Evolutionary conservation across 345 rosid genomes (phyloP).

Genomic region (Viola odorata): DNA sequence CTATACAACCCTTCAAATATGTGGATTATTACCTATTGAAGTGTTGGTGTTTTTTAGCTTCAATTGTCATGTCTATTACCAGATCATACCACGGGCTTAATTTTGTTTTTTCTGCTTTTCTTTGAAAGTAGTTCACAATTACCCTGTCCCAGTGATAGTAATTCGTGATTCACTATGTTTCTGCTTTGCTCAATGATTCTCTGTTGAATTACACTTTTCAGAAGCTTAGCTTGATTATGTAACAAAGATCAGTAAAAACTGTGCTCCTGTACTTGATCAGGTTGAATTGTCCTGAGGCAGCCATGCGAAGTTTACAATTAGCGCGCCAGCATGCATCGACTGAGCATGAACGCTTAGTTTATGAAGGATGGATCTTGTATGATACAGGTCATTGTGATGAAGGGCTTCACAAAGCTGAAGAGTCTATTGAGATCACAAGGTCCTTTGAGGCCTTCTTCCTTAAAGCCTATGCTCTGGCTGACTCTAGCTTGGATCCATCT

Average conservation of each 20-base stretch:
- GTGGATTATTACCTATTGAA: too few species aligned
- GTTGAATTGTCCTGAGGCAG: constrained; percentile 94
- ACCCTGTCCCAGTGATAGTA: too few species aligned
- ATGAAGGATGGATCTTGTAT: constrained; percentile 97
- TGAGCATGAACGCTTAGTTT: constrained; percentile 85
- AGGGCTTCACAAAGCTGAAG: constrained; percentile 88
- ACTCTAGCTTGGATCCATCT: constrained; percentile 78
- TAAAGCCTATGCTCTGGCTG: constrained; percentile 97
- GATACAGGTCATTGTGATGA: constrained; percentile 95
- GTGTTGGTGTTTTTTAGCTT: too few species aligned
- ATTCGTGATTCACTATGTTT: background rate
- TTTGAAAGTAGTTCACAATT: too few species aligned
- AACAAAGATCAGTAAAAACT: background rate
- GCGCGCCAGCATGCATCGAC: constrained; percentile 84
- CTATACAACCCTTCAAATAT: too few species aligned
- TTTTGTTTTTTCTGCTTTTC: too few species aligned
- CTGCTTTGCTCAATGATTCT: background rate
- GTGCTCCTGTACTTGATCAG: constrained; percentile 28
- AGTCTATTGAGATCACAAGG: constrained; percentile 69
- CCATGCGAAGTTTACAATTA: constrained; percentile 91
- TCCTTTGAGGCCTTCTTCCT: constrained; percentile 99
- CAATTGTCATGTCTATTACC: too few species aligned
- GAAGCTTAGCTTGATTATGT: background rate
- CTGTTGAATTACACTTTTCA: too few species aligned
- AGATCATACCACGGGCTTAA: too few species aligned